Percentiles rank a stretch among this genome's conserved stretches.
Conservation (phyloP, 768 basidiomycete species). For the Trametes punicea region DNA sequence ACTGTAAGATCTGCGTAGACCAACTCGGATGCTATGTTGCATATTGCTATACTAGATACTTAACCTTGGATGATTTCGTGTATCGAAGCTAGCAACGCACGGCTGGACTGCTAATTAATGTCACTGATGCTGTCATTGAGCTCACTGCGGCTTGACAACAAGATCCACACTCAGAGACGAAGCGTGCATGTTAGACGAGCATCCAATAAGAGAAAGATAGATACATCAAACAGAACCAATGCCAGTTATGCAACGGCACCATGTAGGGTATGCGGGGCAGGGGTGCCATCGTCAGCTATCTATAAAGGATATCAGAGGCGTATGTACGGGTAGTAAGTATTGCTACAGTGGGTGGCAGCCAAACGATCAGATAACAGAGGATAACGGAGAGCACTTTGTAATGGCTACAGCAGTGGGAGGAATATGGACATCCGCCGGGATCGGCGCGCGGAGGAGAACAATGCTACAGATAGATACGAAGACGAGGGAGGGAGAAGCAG, state of each 20-base stretch:
- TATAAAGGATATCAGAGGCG: not conserved
- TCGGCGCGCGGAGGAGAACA: not conserved
- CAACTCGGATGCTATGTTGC: no score
- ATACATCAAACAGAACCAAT: slow-evolving; percentile 2
- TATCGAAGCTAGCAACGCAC: no score
- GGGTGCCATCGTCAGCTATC: slow-evolving; percentile 8
- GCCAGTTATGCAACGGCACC: slow-evolving; percentile 4
- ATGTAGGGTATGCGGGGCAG: slow-evolving; percentile 5
- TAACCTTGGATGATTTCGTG: no score
- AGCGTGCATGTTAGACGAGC: no score
- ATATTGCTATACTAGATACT: no score
- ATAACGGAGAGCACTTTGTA: not conserved
- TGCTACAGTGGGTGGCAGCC: slow-evolving; percentile 1
- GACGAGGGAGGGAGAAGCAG: not conserved
- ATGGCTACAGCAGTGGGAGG: slow-evolving; percentile 18
- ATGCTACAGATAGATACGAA: slow-evolving; percentile 2
- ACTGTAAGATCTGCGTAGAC: no score
- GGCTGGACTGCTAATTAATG: no score
- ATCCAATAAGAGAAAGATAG: slow-evolving; percentile 6
- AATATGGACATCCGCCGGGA: slow-evolving; percentile 1
- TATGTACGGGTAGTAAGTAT: slow-evolving; percentile 4
- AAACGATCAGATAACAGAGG: not conserved
- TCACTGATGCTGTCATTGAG: no score
- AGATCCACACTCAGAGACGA: no score
- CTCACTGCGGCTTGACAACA: no score